A percentile compares a stretch with the other conserved stretches of the same genome.
Conservation (phyloP, 768 basidiomycete genomes). For the Coprinellus micaceus region DNA sequence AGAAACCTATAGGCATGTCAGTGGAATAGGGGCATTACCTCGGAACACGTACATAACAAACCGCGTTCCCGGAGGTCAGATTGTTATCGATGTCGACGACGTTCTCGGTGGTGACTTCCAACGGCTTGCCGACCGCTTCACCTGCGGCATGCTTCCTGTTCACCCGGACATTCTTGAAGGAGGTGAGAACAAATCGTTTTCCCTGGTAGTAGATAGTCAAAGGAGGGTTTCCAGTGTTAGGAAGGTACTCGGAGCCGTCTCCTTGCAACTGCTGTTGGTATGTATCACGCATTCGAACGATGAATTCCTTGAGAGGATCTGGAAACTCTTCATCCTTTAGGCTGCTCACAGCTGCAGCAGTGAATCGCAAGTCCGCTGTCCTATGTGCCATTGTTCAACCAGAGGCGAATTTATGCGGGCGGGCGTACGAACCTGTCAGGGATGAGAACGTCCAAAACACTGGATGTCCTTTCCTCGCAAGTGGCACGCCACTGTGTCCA, state of each 20-base stretch:
- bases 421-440: slow-evolving; percentile 10
- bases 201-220: neutral
- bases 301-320: slow-evolving; percentile 3
- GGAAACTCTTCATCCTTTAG: slow-evolving; percentile 11
- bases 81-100: neutral
- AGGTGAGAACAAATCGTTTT: neutral
- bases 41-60: too few relatives aligned
- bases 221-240: neutral
- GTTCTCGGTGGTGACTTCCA: neutral
- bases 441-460: slow-evolving; percentile 8
- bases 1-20: neutral
- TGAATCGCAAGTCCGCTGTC: slow-evolving; percentile 6
- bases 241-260: neutral
- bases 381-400: too few relatives aligned
- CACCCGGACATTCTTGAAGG: neutral
- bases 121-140: neutral
- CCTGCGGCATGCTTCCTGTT: neutral
- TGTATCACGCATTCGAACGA: neutral
- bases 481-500: neutral
- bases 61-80: neutral
- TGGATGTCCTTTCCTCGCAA: neutral
- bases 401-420: too few relatives aligned
- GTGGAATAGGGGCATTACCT: neutral
- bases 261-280: neutral
- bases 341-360: neutral